Evolutionary conservation across 176 grass and related monocot genomes (phyloP), one percentile per base, ranked within the genome.

Genomic region (Musa acuminata): DNA sequence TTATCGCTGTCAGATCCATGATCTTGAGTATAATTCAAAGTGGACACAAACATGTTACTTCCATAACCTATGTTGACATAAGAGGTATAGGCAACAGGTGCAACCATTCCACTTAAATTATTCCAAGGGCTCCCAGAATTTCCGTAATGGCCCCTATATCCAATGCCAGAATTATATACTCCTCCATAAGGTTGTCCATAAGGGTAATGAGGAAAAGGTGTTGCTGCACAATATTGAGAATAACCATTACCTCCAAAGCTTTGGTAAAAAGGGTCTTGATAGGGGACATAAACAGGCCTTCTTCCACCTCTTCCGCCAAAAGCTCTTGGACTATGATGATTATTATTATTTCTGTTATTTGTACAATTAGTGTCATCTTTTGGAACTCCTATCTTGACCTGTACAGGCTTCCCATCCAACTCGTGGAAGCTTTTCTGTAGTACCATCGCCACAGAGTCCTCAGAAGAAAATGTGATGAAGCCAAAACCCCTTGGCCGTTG

Each of bases 401-500:
- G 84, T 10, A 86, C 79, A 1, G 43, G 60, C 13, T 43, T 84
- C 11, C 84, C 92, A 55, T 89, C 85, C 49, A 96, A 71, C 19
- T 85, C 52, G 69, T 92, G 84, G 24, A 84, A 87, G 11, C 52
- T 69, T 1, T 59, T 78, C 57, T 89, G n/a, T 57, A 92, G 54
- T 21, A 89, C 82, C 58, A 85, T 84, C 7, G 11, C 6, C 3
- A 74, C 64, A 20, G 82, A 79, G 55, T 89, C 84, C 0, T 85
- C 49, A 0, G 75, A 86, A 72, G 83, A 71, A 65, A 96, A 92
- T 9, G 78, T 87, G 12, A 96, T 72, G 51, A 96, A 96, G 1
- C 92, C 92, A 85, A 92, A 96, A 0, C 88, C 89, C 1, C 75
- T 67, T 0, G 89, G 55, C 55, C 49, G 83, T 20, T 79, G 75